Evolutionary conservation across 2,329 filamentous ascomycete genomes (phyloP), one percentile per base, ranked within the genome.

Genomic region (Clonostachys byssicola): DNA sequence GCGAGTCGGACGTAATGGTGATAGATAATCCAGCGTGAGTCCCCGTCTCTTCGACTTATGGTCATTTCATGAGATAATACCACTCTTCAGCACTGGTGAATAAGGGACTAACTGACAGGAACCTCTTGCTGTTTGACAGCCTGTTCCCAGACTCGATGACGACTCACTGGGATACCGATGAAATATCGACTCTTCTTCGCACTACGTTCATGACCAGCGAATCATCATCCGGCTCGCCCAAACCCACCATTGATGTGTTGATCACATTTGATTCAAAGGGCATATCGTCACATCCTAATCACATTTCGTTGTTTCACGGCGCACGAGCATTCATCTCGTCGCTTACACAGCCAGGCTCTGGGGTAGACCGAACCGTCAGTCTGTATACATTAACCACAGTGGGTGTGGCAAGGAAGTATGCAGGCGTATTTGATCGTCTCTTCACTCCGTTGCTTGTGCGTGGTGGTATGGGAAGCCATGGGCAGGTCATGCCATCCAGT

Each of bases 241-340:
- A 63, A 8, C 71, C 76, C 44, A 75, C 72, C 45, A 89, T 95
- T 60, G 90, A 96, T 66, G 79, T 86, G 30, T 78, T 99, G 56
- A 75, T 99, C 54, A 99, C 94, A 33, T 99, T 99, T 62, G 94
- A 99, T 71, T 62, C 67, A 13, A 53, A 69, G 43, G 94, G 94
- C 49, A 77, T 99, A 43, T 96, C 90, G 49, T 81, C 81, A 40
- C 94, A 99, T 67, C 90, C 91, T 18, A 99, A 99, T 72, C 94
- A 99, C 71, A 87, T 88, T 52, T 91, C 91, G 6, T 80, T 97
- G 10, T 91, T 91, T 70, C 78, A 88, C 64, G 94, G 92, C 49
- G 89, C 90, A 7, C 78, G 81, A 42, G 67, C 79, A 43, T 97
- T 96, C 64, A 65, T 95, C 46, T 71, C 76, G 44, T 66, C 74